phyloP scores from a whole-genome alignment of 768 basidiomycete genomes.

The Suillus sp. region DNA sequence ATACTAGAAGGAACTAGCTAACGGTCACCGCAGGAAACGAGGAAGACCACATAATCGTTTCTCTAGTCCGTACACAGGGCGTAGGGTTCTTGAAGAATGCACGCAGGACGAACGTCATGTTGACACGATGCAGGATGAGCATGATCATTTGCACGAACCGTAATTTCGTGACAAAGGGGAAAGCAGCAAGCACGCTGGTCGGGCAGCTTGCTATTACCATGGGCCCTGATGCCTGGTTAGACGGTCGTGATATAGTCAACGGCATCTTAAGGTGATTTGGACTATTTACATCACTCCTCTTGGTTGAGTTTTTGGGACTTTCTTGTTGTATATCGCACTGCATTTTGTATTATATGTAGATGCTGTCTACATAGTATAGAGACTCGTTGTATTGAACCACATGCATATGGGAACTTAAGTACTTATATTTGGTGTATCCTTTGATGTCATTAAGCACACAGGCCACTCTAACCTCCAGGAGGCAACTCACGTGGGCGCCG shows the following conservation, averaged over 20 bases:
- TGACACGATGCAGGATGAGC: constrained; percentile 69
- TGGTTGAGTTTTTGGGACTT: background rate
- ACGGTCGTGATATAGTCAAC: constrained; percentile 14
- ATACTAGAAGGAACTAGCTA: constrained; percentile 14
- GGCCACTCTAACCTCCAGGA: no score
- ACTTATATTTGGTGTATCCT: background rate
- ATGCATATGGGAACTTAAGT: background rate
- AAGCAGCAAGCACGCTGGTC: constrained; percentile 25
- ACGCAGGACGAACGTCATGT: constrained; percentile 82
- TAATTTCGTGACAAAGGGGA: constrained; percentile 20
- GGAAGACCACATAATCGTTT: constrained; percentile 72
- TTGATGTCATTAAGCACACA: background rate
- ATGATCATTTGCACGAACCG: constrained; percentile 72
- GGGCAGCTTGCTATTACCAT: constrained; percentile 25
- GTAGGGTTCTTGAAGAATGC: constrained; percentile 68
- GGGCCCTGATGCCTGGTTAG: constrained; percentile 20
- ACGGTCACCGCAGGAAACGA: constrained; percentile 64
- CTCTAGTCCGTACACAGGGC: constrained; percentile 57
- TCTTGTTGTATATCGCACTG: background rate
- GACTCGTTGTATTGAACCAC: background rate
- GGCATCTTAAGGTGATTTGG: background rate
- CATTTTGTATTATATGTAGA: constrained; percentile 5
- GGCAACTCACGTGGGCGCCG: no score
- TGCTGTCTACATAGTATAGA: background rate
- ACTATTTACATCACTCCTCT: background rate